Base-by-base conservation (phyloP, 257 asterid species). In the Paraleonurus japonicus region DNA sequence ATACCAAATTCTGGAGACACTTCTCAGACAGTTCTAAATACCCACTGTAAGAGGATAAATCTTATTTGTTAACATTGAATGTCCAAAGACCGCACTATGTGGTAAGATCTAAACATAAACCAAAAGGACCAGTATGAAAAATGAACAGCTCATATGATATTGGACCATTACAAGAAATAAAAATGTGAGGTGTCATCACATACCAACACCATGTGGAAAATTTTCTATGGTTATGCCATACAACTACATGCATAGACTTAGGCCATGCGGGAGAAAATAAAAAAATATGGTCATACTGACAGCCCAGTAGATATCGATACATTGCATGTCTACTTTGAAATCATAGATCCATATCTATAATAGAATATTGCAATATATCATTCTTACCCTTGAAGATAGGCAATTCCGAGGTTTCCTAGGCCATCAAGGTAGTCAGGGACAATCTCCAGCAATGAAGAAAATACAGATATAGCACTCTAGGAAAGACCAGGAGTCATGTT, bases 331-430 rank as follows among this genome's bases (percentile, higher is more conserved):
- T 63, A 33, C 39, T 62, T 9, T 8, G 39, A 17, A 61, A 61
- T 8, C 50, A 61, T 32, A 26, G 32, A 48, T 4, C 59, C 45
- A 37, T n/a, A n/a, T 20, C 62, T 10, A 65, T 17, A 63, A 23
- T 39, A 69, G 24, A 61, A 75, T 28, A 61, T 19, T 11, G 61
- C 64, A 66, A 60, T 65, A 54, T 43, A 72, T 66, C 61, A 71
- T 65, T 75, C 86, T 80, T 83, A 95, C 99, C 93, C 86, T 80
- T 82, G 97, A 83, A 92, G 96, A 80, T 88, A 83, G 53, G 99
- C 90, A 70, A 87, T 79, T 77, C 99, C 99, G 76, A 92, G 93
- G 81, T 91, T 95, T 70, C 96, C 97, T 17, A 89, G 95, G 85
- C 89, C 88, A 87, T 95, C 98, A 93, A 95, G 80, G 84, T 87